Evolutionary conservation across 2,329 filamentous ascomycete genomes (phyloP), one percentile per base, ranked within the genome.

Genomic region (Penicillium sumatraense): DNA sequence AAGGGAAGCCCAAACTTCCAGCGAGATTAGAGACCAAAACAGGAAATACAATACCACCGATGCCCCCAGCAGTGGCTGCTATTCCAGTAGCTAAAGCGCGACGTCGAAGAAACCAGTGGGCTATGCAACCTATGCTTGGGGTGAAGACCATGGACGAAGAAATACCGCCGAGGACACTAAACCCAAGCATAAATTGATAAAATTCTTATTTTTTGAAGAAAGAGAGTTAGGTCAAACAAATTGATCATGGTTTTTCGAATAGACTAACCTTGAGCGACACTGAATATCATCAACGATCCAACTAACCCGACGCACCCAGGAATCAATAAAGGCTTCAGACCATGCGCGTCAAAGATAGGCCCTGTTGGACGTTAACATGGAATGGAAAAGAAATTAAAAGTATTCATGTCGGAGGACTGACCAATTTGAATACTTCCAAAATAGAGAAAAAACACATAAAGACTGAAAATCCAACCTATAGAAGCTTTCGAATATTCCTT

Each of bases 31-130:
- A 80, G 38, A 81, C 67, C 54, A 62, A 58, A 36, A 80, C 72
- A 11, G 83, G 83, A 36, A 83, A 79, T 21, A 85, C 68, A 33
- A 86, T 70, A 8, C 81, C 83, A 2, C 83, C 83, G 3, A 84
- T 63, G 1, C 78, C 80, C 0, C 78, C 80, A 0, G 81, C 82
- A 0, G 78, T 67, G 0, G 80, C 68, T 1, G 72, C 74, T 2
- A 83, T 29, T 2, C 81, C 82, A 1, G 58, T 67, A 3, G 68
- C 67, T 1, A 62, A 18, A 1, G 51, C 69, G 2, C 68, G 62
- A 14, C 59, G 59, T 14, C 48, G 48, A n/a, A 51, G 36, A 38
- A 70, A 71, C 58, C 62, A 71, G 44, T 71, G 67, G 6, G 52
- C 57, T 20, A 70, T 53, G 31, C 55, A 58, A 14, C 58, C 55